Conservation (phyloP, 192 early-diverging fungal species). For the Coemansia pectinata region DNA sequence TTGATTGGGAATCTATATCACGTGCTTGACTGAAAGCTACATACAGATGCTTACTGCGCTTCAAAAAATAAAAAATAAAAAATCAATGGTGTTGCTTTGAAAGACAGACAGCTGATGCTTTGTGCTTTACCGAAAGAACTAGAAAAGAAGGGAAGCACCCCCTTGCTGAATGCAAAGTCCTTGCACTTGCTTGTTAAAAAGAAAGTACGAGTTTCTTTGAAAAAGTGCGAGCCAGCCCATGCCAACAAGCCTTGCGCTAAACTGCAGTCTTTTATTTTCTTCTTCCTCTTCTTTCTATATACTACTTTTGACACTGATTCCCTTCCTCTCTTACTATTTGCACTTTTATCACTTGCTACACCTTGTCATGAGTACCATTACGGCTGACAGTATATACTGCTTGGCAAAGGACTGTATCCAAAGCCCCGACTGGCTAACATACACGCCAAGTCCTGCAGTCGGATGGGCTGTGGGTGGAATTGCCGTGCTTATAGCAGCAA, state of each 20-base stretch:
- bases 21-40: too few species aligned
- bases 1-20: too few species aligned
- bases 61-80: neutral
- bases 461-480: slow-evolving; percentile 27
- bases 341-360: neutral
- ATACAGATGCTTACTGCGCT: too few species aligned
- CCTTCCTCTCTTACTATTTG: neutral
- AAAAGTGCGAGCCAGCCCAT: neutral
- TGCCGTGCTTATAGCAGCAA: slow-evolving; percentile 8
- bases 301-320: neutral
- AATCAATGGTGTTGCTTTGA: neutral
- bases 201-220: neutral
- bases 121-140: neutral
- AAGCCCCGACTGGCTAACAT: slow-evolving; percentile 33
- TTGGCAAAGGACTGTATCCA: slow-evolving; percentile 12
- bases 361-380: neutral
- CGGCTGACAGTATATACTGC: slow-evolving; percentile 11
- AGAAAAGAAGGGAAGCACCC: too few species aligned
- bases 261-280: neutral
- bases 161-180: neutral
- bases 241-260: neutral
- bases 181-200: neutral
- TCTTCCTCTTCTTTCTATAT: neutral
- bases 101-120: neutral
- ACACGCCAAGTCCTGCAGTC: slow-evolving; percentile 12